These are phyloP conservation scores for Acacia melanoxylon DNA, from an alignment of 306 rosid genomes.

Conservation along the genomic window DNA sequence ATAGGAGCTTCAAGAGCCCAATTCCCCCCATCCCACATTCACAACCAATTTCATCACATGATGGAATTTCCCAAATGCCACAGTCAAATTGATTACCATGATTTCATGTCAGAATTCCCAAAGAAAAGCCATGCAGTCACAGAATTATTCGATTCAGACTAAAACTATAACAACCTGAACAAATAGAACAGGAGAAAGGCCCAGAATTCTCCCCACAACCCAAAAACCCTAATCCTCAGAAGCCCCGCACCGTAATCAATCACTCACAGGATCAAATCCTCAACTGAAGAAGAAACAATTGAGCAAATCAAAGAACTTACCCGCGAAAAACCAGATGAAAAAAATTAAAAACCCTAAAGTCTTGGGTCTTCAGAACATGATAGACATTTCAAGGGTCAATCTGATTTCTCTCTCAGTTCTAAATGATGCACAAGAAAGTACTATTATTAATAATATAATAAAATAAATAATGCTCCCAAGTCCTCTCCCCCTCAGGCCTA, in stretches of 20 bases:
- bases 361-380: slow-evolving; percentile 52
- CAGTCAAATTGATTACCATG: slow-evolving; percentile 3
- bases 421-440: slow-evolving; percentile 34
- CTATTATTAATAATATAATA: background rate
- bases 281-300: slow-evolving; percentile 7
- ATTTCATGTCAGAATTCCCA: slow-evolving; percentile 36
- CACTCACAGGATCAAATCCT: slow-evolving; percentile 29
- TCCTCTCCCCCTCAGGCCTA: slow-evolving; percentile 15
- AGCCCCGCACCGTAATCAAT: slow-evolving; percentile 20
- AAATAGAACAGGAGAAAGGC: background rate
- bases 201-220: slow-evolving; percentile 17
- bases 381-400: slow-evolving; percentile 53
- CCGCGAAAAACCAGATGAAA: slow-evolving; percentile 15
- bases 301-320: slow-evolving; percentile 28
- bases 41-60: slow-evolving; percentile 23
- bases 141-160: slow-evolving; percentile 24
- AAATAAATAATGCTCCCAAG: slow-evolving; percentile 3
- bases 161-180: background rate
- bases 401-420: slow-evolving; percentile 47
- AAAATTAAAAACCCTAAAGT: slow-evolving; percentile 48
- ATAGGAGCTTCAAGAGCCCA: slow-evolving; percentile 18
- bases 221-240: slow-evolving; percentile 38
- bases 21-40: slow-evolving; percentile 32
- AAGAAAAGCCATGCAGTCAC: slow-evolving; percentile 29
- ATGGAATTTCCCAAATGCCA: slow-evolving; percentile 21